phyloP scores from a whole-genome alignment of 768 basidiomycete species.

The Lentinula guzmanii region DNA sequence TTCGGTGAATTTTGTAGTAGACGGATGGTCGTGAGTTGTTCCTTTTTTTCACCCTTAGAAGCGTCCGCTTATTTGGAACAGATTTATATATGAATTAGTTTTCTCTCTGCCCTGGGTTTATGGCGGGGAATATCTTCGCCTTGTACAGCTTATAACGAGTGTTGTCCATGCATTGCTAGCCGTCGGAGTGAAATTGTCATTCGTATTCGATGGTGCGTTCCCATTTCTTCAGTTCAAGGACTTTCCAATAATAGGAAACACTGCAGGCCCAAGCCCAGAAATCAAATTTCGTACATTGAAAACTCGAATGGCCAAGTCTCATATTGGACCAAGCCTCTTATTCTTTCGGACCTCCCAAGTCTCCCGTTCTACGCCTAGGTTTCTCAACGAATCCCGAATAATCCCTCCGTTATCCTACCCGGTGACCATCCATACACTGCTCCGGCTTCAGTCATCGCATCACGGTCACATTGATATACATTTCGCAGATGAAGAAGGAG shows the following conservation, averaged over 20 bases:
- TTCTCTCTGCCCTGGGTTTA: conserved; percentile 77
- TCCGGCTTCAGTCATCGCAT: conserved; percentile 21
- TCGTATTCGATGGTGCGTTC: conserved; percentile 75
- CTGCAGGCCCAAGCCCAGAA: conserved; percentile 59
- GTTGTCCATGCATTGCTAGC: conserved; percentile 64
- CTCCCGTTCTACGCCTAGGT: conserved; percentile 60
- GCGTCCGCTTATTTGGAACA: conserved; percentile 19
- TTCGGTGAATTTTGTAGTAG: conserved; percentile 57
- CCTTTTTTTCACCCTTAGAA: conserved; percentile 8
- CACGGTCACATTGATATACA: conserved; percentile 45
- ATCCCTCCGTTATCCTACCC: conserved; percentile 62
- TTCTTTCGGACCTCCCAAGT: conserved; percentile 76
- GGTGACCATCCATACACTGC: conserved; percentile 53
- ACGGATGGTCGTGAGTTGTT: conserved; percentile 80
- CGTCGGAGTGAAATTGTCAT: conserved; percentile 56
- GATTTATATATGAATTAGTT: conserved; percentile 72
- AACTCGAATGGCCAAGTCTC: conserved; percentile 50
- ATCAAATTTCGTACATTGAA: conserved; percentile 68
- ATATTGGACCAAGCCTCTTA: conserved; percentile 56
- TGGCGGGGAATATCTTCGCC: conserved; percentile 71
- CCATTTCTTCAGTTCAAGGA: background rate
- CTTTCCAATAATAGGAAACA: conserved; percentile 6
- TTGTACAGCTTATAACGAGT: conserved; percentile 38
- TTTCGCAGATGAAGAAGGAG: conserved; percentile 78
- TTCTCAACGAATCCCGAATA: conserved; percentile 63